Percentiles rank a stretch among this genome's conserved stretches.
Conservation (phyloP, 1,139 yeast genomes). For the Yamadazyma atmosphaerica region DNA sequence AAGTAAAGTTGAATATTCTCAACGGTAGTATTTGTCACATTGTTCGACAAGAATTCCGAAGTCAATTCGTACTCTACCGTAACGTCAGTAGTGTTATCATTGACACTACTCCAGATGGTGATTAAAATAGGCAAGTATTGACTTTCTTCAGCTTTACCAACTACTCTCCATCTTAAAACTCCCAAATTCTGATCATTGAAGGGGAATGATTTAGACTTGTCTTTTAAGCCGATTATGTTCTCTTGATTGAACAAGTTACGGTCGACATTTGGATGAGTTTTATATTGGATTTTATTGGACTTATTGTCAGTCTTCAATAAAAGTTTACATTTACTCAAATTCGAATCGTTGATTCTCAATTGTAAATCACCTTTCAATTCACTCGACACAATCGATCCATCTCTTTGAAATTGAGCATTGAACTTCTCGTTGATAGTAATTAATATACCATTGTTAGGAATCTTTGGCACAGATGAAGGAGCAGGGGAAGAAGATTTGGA, state of each 20-base stretch:
- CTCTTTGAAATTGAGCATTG: slow-evolving; percentile 77
- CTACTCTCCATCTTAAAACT: slow-evolving; percentile 81
- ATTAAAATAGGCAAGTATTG: slow-evolving; percentile 68
- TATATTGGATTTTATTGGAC: slow-evolving; percentile 63
- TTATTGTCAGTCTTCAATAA: slow-evolving; percentile 51
- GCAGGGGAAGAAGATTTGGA: slow-evolving; percentile 27
- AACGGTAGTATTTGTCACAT: slow-evolving; percentile 37
- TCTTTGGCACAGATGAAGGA: slow-evolving; percentile 29
- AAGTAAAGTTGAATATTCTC: slow-evolving; percentile 62
- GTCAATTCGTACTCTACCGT: slow-evolving; percentile 85
- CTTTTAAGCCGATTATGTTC: slow-evolving; percentile 71
- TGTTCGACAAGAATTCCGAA: slow-evolving; percentile 30
- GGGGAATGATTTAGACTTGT: slow-evolving; percentile 79
- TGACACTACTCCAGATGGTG: slow-evolving; percentile 81
- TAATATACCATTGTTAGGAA: slow-evolving; percentile 73
- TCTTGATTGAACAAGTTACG: slow-evolving; percentile 61
- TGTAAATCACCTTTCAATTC: slow-evolving; percentile 92
- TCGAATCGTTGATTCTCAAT: slow-evolving; percentile 76
- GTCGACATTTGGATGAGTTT: slow-evolving; percentile 96
- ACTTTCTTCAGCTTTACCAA: slow-evolving; percentile 58
- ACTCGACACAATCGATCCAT: slow-evolving; percentile 71
- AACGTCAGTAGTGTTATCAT: slow-evolving; percentile 63
- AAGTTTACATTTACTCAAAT: slow-evolving; percentile 65
- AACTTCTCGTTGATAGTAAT: slow-evolving; percentile 77
- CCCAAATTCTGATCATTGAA: slow-evolving; percentile 87